Evolutionary conservation across 345 rosid genomes (phyloP).

Genomic region (Viola odorata): DNA sequence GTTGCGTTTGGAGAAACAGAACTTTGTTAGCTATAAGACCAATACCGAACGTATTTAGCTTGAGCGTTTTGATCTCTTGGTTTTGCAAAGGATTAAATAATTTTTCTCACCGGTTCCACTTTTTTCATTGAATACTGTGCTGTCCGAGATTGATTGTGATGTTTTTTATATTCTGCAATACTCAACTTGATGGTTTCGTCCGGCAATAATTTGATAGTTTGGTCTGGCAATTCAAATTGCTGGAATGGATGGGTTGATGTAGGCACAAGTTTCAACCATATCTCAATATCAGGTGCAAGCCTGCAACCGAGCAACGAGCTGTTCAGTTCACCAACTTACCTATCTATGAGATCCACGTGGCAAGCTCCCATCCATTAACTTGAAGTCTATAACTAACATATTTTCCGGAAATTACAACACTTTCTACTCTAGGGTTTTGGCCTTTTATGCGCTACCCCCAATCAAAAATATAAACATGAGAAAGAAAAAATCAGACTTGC

Average conservation of each 20-base stretch:
- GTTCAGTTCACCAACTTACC: conserved; percentile 8
- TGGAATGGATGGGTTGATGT: conserved; percentile 15
- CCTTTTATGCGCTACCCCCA: conserved; percentile 14
- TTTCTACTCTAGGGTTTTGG: conserved; percentile 21
- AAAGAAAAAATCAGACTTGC: conserved; percentile 11
- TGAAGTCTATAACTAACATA: too few species aligned
- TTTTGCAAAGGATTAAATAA: too few species aligned
- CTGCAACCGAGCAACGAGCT: conserved; percentile 20
- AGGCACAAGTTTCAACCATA: conserved; percentile 30
- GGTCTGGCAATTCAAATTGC: neutral
- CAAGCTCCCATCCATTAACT: conserved; percentile 15
- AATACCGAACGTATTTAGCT: too few species aligned
- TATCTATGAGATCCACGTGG: conserved; percentile 18
- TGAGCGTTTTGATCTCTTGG: too few species aligned
- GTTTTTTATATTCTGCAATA: too few species aligned
- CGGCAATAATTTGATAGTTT: neutral
- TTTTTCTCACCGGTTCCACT: too few species aligned
- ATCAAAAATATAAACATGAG: conserved; percentile 3
- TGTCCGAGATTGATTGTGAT: too few species aligned
- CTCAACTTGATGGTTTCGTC: too few species aligned
- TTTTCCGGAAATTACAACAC: conserved; percentile 41
- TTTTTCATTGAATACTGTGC: too few species aligned
- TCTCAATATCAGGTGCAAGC: too few species aligned
- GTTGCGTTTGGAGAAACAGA: too few species aligned
- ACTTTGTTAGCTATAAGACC: too few species aligned